Evolutionary conservation across 495 filamentous ascomycete species (phyloP).

Genomic region (Aspergillus kassunensis): DNA sequence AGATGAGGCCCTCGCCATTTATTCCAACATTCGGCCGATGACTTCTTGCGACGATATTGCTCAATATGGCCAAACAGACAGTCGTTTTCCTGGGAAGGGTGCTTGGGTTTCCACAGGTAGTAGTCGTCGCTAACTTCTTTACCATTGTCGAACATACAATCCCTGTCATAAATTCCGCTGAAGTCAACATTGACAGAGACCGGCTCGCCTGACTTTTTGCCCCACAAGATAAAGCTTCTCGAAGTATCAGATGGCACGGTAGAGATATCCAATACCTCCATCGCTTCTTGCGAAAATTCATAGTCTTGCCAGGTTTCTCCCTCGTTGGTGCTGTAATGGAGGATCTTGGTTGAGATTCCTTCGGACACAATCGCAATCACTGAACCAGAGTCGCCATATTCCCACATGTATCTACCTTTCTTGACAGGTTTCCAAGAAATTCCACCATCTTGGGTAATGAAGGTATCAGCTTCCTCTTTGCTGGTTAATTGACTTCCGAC

Average conservation of each 20-base stretch:
- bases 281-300: conserved; percentile 64
- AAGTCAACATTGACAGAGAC: conserved; percentile 84
- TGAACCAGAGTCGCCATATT: conserved; percentile 89
- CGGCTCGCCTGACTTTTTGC: conserved; percentile 50
- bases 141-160: conserved; percentile 66
- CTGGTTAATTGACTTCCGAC: conserved; percentile 63
- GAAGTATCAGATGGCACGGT: conserved; percentile 87
- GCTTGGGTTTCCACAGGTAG: conserved; percentile 76
- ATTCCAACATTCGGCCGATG: conserved; percentile 71
- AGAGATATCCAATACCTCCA: conserved; percentile 70
- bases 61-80: conserved; percentile 92
- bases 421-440: conserved; percentile 78
- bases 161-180: conserved; percentile 61
- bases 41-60: conserved; percentile 86
- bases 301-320: conserved; percentile 73
- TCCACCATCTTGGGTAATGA: conserved; percentile 84
- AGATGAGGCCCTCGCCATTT: conserved; percentile 65
- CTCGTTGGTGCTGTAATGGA: conserved; percentile 77
- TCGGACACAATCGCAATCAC: conserved; percentile 79
- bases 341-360: conserved; percentile 54
- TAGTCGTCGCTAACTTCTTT: conserved; percentile 69
- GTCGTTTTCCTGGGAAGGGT: conserved; percentile 66
- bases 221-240: conserved; percentile 89
- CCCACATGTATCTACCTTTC: conserved; percentile 86
- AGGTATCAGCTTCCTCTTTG: conserved; percentile 70